phyloP scores from a whole-genome alignment of 1,284 basidiomycete species.

The Ustilago trichophora region DNA sequence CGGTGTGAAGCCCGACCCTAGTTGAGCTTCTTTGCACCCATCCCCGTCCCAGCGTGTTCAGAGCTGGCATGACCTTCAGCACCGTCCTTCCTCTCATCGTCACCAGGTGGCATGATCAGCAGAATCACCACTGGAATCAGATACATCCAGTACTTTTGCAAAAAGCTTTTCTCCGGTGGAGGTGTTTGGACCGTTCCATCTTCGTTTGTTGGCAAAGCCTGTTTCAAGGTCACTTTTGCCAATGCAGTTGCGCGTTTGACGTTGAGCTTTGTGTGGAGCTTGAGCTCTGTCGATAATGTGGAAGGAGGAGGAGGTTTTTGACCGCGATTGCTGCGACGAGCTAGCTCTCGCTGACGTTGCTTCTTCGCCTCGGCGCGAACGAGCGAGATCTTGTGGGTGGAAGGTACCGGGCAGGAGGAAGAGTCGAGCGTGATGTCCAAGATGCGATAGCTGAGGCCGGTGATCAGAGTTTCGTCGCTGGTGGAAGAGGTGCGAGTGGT shows the following conservation, averaged over 20 bases:
- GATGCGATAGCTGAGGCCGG: conserved; percentile 14
- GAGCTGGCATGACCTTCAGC: conserved; percentile 15
- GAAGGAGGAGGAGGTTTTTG: background rate
- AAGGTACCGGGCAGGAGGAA: conserved; percentile 10
- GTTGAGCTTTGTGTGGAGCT: conserved; percentile 3
- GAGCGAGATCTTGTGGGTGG: background rate
- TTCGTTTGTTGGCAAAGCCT: conserved; percentile 30
- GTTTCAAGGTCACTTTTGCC: background rate
- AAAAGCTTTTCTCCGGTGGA: conserved; percentile 35
- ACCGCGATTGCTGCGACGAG: conserved; percentile 5
- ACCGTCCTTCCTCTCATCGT: conserved; percentile 23
- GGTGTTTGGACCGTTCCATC: conserved; percentile 30
- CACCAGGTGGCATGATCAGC: conserved; percentile 39
- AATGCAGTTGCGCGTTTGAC: background rate
- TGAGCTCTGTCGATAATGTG: background rate
- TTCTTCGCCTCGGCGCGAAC: background rate
- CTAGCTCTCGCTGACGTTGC: conserved; percentile 6
- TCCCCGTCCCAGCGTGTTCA: conserved; percentile 5
- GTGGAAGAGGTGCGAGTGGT: background rate
- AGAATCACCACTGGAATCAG: conserved; percentile 46
- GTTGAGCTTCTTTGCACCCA: conserved; percentile 19
- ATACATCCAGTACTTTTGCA: conserved; percentile 60
- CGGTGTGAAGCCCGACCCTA: too few relatives aligned
- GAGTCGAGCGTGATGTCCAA: conserved; percentile 22
- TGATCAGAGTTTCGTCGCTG: background rate